phyloP scores from a whole-genome alignment of 2,329 filamentous ascomycete species.

The Trichoderma koningii region DNA sequence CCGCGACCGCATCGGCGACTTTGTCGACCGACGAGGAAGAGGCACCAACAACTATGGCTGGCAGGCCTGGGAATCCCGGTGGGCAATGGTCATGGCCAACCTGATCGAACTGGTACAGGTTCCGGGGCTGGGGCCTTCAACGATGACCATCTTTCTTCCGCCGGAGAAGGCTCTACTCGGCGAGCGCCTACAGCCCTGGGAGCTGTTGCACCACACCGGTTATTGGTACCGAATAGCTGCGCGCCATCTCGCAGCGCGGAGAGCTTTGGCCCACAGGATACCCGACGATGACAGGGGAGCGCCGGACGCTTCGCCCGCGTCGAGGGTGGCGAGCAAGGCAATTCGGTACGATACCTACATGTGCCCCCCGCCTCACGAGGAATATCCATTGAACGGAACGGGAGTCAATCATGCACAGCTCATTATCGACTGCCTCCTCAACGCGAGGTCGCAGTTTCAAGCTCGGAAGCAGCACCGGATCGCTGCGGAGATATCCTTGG shows the following conservation, averaged over 20 bases:
- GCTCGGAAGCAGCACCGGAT: slow-evolving; percentile 55
- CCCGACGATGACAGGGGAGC: slow-evolving; percentile 59
- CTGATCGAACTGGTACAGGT: slow-evolving; percentile 58
- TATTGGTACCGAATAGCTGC: slow-evolving; percentile 67
- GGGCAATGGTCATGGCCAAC: slow-evolving; percentile 64
- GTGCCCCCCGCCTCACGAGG: slow-evolving; percentile 64
- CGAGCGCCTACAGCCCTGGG: slow-evolving; percentile 64
- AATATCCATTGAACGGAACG: slow-evolving; percentile 53
- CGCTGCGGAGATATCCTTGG: slow-evolving; percentile 58
- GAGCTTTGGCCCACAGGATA: slow-evolving; percentile 57
- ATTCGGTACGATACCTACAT: slow-evolving; percentile 67
- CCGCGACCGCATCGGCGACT: slow-evolving; percentile 69
- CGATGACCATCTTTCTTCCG: slow-evolving; percentile 51
- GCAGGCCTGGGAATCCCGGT: slow-evolving; percentile 87
- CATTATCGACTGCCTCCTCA: slow-evolving; percentile 55
- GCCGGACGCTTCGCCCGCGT: slow-evolving; percentile 51
- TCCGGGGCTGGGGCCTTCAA: slow-evolving; percentile 50
- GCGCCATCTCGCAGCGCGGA: slow-evolving; percentile 56
- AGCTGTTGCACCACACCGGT: slow-evolving; percentile 64
- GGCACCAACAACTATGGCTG: slow-evolving; percentile 89
- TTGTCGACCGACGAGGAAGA: slow-evolving; percentile 80
- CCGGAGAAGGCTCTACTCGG: slow-evolving; percentile 61
- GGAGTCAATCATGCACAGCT: slow-evolving; percentile 59
- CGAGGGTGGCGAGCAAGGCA: slow-evolving; percentile 48
- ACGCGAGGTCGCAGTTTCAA: slow-evolving; percentile 57